A percentile compares a stretch with the other conserved stretches of the same genome.
phyloP scores from a whole-genome alignment of 2,329 filamentous ascomycete species.

The Penicillium rolfsii region DNA sequence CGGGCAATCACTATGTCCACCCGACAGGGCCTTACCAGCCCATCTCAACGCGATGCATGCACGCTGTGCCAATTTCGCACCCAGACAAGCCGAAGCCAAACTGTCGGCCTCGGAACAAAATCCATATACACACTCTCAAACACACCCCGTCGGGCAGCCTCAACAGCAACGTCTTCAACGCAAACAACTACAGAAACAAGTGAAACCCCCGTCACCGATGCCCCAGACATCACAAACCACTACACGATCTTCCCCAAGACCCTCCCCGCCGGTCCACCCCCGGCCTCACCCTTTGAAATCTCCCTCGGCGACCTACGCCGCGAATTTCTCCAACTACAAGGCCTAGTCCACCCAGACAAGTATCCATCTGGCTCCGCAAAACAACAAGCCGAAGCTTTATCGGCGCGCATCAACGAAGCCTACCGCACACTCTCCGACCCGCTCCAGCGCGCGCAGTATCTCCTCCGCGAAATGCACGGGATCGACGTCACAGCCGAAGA shows the following conservation, averaged over 20 bases:
- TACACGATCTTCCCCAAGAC: conserved; percentile 88
- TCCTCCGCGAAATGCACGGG: conserved; percentile 68
- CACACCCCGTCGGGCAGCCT: conserved; percentile 23
- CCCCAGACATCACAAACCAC: conserved; percentile 60
- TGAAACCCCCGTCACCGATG: conserved; percentile 19
- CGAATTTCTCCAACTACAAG: conserved; percentile 86
- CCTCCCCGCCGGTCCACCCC: conserved; percentile 76
- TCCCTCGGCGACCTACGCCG: conserved; percentile 70
- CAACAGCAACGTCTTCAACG: conserved; percentile 14
- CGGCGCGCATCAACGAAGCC: conserved; percentile 84
- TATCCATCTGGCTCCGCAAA: conserved; percentile 54
- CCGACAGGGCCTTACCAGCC: conserved; percentile 13
- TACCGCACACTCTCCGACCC: conserved; percentile 83
- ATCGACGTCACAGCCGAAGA: conserved; percentile 76
- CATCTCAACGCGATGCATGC: conserved; percentile 18
- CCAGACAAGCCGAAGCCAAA: conserved; percentile 9
- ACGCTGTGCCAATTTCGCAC: conserved; percentile 19
- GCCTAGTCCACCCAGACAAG: conserved; percentile 52
- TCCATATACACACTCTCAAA: neutral
- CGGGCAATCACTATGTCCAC: conserved; percentile 9
- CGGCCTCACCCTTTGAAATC: conserved; percentile 73
- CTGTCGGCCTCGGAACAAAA: conserved; percentile 1
- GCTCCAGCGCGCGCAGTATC: conserved; percentile 82
- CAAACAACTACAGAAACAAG: conserved; percentile 11
- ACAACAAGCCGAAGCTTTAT: conserved; percentile 72